Conservation (phyloP, 495 filamentous ascomycete species). For the Aspergillus campestris region DNA sequence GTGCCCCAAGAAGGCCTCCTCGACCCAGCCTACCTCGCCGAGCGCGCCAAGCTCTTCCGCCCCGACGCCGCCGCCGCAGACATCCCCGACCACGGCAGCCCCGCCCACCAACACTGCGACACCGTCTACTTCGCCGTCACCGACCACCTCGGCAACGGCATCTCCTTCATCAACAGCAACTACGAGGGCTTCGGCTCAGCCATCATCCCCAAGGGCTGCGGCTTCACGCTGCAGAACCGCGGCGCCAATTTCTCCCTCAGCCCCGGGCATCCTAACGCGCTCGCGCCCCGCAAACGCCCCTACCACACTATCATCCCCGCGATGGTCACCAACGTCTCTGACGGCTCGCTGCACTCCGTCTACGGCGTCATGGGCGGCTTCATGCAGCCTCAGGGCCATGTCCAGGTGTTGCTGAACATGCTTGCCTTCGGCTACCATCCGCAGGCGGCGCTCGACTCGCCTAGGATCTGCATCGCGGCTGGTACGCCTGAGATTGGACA, state of each 20-base stretch:
- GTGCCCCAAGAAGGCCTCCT: slow-evolving; percentile 60
- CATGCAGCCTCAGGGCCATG: slow-evolving; percentile 98
- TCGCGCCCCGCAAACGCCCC: slow-evolving; percentile 77
- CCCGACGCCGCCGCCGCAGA: slow-evolving; percentile 48
- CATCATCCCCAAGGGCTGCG: slow-evolving; percentile 75
- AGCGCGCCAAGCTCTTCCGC: slow-evolving; percentile 63
- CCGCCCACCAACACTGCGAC: slow-evolving; percentile 65
- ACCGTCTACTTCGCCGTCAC: slow-evolving; percentile 90
- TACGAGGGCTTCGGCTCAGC: slow-evolving; percentile 83
- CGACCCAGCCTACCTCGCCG: slow-evolving; percentile 52
- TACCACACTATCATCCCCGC: slow-evolving; percentile 98
- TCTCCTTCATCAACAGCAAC: slow-evolving; percentile 95
- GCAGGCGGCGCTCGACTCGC: slow-evolving; percentile 85
- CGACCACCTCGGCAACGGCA: slow-evolving; percentile 75
- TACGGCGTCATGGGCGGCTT: slow-evolving; percentile 98
- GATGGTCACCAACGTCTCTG: slow-evolving; percentile 67
- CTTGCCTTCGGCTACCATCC: slow-evolving; percentile 74
- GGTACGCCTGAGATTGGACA: slow-evolving; percentile 50
- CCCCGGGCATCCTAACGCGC: slow-evolving; percentile 61
- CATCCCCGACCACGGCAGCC: slow-evolving; percentile 53
- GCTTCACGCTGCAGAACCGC: slow-evolving; percentile 94
- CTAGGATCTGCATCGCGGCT: slow-evolving; percentile 73
- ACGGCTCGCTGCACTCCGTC: slow-evolving; percentile 67
- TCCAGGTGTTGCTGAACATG: slow-evolving; percentile 90
- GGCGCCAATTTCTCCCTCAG: slow-evolving; percentile 72